phyloP scores from a whole-genome alignment of 2,329 filamentous ascomycete species.

The Chaetomium sp. region DNA sequence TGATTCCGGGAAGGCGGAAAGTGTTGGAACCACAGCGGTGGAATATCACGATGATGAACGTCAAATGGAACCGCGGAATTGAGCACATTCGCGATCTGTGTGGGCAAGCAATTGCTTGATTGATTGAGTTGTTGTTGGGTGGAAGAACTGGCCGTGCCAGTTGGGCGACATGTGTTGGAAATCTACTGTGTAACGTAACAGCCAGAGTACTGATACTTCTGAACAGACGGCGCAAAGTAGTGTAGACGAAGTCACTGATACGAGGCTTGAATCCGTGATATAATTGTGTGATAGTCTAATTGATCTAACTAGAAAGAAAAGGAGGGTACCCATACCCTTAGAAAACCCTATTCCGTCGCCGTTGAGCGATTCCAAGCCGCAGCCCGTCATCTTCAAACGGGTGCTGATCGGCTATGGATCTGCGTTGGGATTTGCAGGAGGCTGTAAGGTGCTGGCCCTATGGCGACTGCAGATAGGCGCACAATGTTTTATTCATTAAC shows the following conservation, averaged over 20 bases:
- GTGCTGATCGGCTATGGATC: constrained; percentile 2
- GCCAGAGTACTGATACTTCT: no score
- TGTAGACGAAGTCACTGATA: no score
- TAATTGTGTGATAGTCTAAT: no score
- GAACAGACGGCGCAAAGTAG: no score
- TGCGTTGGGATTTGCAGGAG: background rate
- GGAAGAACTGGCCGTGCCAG: constrained; percentile 2
- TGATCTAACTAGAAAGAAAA: no score
- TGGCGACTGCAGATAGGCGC: no score
- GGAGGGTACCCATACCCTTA: no score
- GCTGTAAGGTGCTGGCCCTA: no score
- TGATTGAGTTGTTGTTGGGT: constrained; percentile 8
- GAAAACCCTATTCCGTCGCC: background rate
- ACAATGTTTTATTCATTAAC: no score
- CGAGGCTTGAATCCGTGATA: no score
- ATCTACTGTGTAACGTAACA: no score
- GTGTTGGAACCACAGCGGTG: constrained; percentile 1
- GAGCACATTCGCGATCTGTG: background rate
- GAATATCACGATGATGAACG: constrained; percentile 4
- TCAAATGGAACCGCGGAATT: background rate
- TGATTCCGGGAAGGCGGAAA: background rate
- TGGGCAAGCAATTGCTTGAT: constrained; percentile 10
- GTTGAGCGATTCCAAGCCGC: background rate
- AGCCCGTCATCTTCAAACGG: background rate
- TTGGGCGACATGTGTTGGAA: constrained; percentile 6